Base-by-base conservation (phyloP, 2,329 filamentous ascomycete genomes). In the Aspergillus chevalieri region DNA sequence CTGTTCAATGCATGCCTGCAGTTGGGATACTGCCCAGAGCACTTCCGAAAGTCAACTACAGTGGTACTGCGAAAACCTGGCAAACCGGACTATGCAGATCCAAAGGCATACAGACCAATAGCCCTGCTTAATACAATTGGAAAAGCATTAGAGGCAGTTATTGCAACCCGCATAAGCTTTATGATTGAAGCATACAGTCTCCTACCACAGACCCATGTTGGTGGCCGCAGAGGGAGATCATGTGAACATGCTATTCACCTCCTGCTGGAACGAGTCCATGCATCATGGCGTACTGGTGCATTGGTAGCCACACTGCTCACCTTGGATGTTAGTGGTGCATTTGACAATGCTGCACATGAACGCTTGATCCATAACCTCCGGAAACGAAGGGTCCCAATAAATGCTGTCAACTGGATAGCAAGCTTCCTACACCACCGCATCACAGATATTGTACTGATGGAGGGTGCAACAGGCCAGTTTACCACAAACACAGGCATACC, bases 21-120 rank as follows among this genome's bases (percentile, higher is more conserved):
- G 0, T 6, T 39, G 1, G 43, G 51, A 2, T 17, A 53, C 39
- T 51, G 50, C 22, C 51, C 48, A 4, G 5, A 39, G 7, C 28
- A 53, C 24, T 53, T 53, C 24, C 46, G 50, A n/a, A 19, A 17
- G 4, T 53, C 43, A 1, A 46, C 28, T 1, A 53, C 38, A 10
- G 48, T 51, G 0, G 51, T 50, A 3, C 48, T 53, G 3, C 43
- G 48, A 2, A 53, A 53, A 10, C 44, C 19, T 7, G 46, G 33
- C 1, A 26, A 42, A 5, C 26, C 43, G 0, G 51, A 58, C 43
- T 55, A 51, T 26, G 34, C 38, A 4, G 2, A 46, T 1, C 44
- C 49, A 0, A 58, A 55, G 34, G 51, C 48, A 12, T 58, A 58
- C 33, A 39, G 52, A 3, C 51, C 39, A 14, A 47, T 58, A 5